A percentile compares a stretch with the other conserved stretches of the same genome.
phyloP scores from a whole-genome alignment of 164 flowering plant species.

The Vitis labrusca region DNA sequence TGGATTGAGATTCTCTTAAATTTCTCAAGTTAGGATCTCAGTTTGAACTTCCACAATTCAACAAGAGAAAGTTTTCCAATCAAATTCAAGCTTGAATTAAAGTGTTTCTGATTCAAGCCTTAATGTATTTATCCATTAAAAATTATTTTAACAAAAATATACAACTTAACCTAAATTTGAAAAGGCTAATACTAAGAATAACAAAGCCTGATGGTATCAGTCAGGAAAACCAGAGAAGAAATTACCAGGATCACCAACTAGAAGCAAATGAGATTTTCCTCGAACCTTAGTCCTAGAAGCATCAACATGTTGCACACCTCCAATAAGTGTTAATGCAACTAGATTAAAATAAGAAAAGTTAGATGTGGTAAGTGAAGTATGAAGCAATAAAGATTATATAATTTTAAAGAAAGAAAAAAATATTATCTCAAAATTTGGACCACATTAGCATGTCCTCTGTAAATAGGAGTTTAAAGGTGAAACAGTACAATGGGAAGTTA shows the following conservation, averaged over 20 bases:
- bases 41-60: too few species aligned
- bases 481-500: too few species aligned
- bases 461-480: too few species aligned
- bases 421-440: too few species aligned
- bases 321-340: constrained; percentile 91
- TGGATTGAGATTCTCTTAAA: too few species aligned
- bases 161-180: background rate
- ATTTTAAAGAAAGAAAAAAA: background rate
- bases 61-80: too few species aligned
- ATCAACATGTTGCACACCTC: constrained; percentile 98
- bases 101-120: too few species aligned
- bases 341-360: constrained; percentile 9
- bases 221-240: background rate
- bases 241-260: constrained; percentile 97
- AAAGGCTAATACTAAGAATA: background rate
- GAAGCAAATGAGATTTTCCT: constrained; percentile 95
- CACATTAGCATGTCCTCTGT: too few species aligned
- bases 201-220: background rate
- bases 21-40: too few species aligned
- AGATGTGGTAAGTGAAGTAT: background rate
- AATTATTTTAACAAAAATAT: background rate
- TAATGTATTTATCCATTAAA: too few species aligned
- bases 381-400: background rate
- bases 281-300: constrained; percentile 95
- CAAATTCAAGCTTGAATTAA: too few species aligned